A percentile compares a stretch with the other conserved stretches of the same genome.
Conservation (phyloP, 148 eudicot species). For the Dysphania ambrosioides region DNA sequence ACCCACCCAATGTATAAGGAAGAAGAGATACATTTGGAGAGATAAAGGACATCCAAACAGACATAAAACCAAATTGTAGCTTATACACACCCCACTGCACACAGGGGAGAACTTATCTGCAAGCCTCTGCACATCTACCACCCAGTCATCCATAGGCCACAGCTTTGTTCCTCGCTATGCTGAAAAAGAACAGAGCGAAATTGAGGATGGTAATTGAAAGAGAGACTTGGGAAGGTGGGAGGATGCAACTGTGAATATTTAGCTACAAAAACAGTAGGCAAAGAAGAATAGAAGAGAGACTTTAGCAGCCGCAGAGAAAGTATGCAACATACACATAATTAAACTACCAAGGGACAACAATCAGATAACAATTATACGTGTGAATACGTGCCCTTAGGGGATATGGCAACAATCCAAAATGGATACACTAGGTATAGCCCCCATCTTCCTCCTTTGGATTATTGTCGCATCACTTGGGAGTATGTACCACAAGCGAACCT, state of each 20-base stretch:
- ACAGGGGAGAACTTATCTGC: background rate
- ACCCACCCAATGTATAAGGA: background rate
- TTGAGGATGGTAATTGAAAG: background rate
- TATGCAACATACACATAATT: background rate
- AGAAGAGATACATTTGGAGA: background rate
- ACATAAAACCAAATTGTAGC: background rate
- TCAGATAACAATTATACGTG: background rate
- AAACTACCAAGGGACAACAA: background rate
- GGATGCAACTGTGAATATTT: too few species aligned
- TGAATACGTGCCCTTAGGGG: too few species aligned
- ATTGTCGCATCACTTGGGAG: background rate
- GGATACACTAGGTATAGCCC: background rate
- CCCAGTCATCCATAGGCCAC: too few species aligned
- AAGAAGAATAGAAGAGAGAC: background rate
- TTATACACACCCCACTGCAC: background rate
- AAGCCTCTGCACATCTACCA: too few species aligned
- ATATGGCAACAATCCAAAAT: background rate
- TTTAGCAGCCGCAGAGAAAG: background rate
- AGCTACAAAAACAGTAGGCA: background rate
- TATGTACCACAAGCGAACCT: background rate
- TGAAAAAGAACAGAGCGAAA: too few species aligned
- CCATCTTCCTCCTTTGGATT: background rate
- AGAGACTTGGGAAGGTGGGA: background rate
- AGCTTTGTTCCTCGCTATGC: background rate
- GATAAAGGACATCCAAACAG: background rate